Evolutionary conservation across 768 basidiomycete genomes (phyloP), one percentile per base, ranked within the genome.

Genomic region (Auricularia cornea): DNA sequence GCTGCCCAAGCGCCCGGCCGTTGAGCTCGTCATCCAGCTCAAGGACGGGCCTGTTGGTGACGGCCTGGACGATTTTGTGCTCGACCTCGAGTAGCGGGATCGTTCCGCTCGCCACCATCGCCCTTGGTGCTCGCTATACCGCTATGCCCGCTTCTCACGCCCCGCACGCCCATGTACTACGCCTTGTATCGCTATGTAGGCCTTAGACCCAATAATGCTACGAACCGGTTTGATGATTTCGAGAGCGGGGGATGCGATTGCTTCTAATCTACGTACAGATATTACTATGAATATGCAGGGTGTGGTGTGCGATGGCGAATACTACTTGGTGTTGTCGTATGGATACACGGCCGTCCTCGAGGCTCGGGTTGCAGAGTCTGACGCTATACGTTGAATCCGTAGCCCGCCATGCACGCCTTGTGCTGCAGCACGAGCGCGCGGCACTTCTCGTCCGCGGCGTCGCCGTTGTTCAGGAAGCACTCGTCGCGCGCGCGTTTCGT

Each of bases 401-500:
- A 83, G 20, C 81, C 77, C 44, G 87, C 82, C 97, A 99, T 99
- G 79, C 97, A 99, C 14, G 87, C 84, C 60, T 93, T 78, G 68
- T 98, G 96, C 64, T 80, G 83, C 70, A 85, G 81, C 3, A 99
- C 83, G 56, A 94, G 76, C 60, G 89, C 84, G 70, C 80, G 85
- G 78, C 97, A 99, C 72, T 89, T 87, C 63, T 87, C 88, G 63
- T 84, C 81, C 5, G 89, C 89, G 63, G 84, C 83, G 26, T 80
- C 75, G 65, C 87, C 87, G 68, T 81, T 84, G 63, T 84, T 83
- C 65, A 98, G 79, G 80, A 97, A 98, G 76, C 97, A 99, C 67
- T 94, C 88, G 74, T 99, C 97, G 12, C 97, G 83, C n/a, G 81
- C 82, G 2, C 88, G 83, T 74, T 98, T 98, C 2, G 94, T 96